phyloP scores from a whole-genome alignment of 805 yeast genomes.

The Wickerhamiella occidentalis region DNA sequence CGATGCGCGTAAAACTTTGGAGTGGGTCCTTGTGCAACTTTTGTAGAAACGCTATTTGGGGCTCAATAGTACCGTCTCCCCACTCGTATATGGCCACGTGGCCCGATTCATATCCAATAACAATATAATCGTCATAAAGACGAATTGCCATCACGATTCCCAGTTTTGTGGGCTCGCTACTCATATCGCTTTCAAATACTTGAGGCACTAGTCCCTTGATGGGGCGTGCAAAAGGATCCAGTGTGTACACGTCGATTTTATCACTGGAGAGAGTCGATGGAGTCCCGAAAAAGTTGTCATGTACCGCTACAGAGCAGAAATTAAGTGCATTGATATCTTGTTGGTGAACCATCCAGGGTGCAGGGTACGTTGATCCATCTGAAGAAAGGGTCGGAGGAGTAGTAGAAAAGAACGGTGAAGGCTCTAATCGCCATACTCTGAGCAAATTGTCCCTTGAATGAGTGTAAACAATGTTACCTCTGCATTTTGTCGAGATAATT shows the following conservation, averaged over 20 bases:
- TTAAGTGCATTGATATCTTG: slow-evolving; percentile 65
- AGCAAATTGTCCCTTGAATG: slow-evolving; percentile 56
- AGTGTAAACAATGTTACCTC: slow-evolving; percentile 34
- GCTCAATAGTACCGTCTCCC: neutral
- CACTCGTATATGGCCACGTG: slow-evolving; percentile 31
- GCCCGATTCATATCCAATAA: slow-evolving; percentile 68
- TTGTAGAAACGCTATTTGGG: slow-evolving; percentile 3
- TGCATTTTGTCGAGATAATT: slow-evolving; percentile 34
- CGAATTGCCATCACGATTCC: slow-evolving; percentile 62
- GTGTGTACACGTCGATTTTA: slow-evolving; percentile 47
- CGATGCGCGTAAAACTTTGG: slow-evolving; percentile 20
- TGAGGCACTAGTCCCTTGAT: slow-evolving; percentile 16
- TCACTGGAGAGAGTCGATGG: slow-evolving; percentile 58
- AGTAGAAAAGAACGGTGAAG: slow-evolving; percentile 34
- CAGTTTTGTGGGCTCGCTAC: slow-evolving; percentile 14
- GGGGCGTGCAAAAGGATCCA: slow-evolving; percentile 24
- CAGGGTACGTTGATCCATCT: slow-evolving; percentile 20
- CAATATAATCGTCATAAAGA: slow-evolving; percentile 29
- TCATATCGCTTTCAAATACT: slow-evolving; percentile 16
- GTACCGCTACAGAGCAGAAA: slow-evolving; percentile 50
- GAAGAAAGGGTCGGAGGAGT: slow-evolving; percentile 20
- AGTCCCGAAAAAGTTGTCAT: slow-evolving; percentile 35
- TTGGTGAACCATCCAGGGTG: slow-evolving; percentile 32
- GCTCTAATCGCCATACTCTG: slow-evolving; percentile 25
- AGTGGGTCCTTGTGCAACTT: slow-evolving; percentile 27